Evolutionary conservation across 768 basidiomycete genomes (phyloP), one percentile per base, ranked within the genome.

Genomic region (Thelephora ganbajun): DNA sequence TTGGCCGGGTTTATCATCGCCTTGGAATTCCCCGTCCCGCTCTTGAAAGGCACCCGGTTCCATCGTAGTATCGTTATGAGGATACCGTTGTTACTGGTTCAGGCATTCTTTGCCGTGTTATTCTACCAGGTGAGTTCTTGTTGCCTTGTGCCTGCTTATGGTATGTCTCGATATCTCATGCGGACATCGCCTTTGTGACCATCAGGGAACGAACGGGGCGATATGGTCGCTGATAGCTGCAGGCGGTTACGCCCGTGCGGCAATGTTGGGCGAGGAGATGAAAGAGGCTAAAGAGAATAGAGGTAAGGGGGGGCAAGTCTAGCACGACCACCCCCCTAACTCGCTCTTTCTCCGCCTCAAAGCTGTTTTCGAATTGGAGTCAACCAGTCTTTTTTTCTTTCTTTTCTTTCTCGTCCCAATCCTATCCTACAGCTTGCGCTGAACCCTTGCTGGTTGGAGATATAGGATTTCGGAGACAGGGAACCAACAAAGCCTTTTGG

Each of bases 131-230:
- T 82, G 44, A 47, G 71, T 56, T n/a, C 22, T 14, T 6, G 34
- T 7, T 49, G 16, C 11, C 14, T 39, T 2, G 5, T 23, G 18
- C 26, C 16, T 20, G 4, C 18, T 4, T 1, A 41, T 41, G 12
- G 22, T 14, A 22, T 14, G 7, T 20, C 2, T 14, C 20, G 18
- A 16, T 26, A 23, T 36, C 39, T 48, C 33, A 35, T 30, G 26
- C 26, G 26, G 4, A 4, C 34, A 48, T 30, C 33, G 7, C 19
- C 7, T n/a, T 13, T 36, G 2, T n/a, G 2, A 6, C 6, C 14
- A 30, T 18, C 50, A 92, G 87, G 90, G 89, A 37, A 84, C 85
- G 33, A 90, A 90, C 57, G 82, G 78, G 22, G 79, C 81, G 11
- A 62, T 93, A 44, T 96, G 79, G 72, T 88, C 85, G 19, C 57